These are phyloP conservation scores for Hypericum androsaemum DNA, from an alignment of 345 rosid genomes.

Conservation along the genomic window DNA sequence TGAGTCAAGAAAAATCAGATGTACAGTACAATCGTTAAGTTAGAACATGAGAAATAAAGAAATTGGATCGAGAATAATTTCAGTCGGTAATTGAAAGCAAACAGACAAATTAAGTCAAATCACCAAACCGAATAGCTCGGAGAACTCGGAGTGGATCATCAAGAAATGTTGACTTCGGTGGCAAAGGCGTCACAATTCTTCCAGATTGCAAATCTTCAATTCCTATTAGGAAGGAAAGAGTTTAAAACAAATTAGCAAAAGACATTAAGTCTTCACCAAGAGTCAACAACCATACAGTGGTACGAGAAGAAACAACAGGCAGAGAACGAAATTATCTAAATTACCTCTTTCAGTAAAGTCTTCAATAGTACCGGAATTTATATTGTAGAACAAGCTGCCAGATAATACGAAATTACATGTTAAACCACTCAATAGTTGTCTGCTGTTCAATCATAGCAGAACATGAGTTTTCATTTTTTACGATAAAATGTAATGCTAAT, in stretches of 20 bases:
- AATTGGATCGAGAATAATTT: background rate
- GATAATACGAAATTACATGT: constrained; percentile 15
- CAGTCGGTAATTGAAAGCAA: background rate
- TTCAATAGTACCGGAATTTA: constrained; percentile 62
- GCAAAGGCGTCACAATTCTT: constrained; percentile 77
- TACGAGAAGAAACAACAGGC: constrained; percentile 8
- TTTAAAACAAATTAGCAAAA: background rate
- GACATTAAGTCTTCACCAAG: background rate
- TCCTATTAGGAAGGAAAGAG: constrained; percentile 33
- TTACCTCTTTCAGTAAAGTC: constrained; percentile 87
- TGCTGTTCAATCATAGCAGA: no score
- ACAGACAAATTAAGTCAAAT: constrained; percentile 6
- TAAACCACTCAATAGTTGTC: background rate
- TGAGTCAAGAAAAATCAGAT: no score
- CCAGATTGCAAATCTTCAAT: constrained; percentile 72
- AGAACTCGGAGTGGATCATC: constrained; percentile 96
- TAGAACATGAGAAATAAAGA: background rate
- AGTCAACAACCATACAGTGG: background rate
- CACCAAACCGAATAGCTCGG: constrained; percentile 97
- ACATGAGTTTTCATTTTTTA: no score
- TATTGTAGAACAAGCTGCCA: constrained; percentile 81
- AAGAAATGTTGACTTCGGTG: constrained; percentile 77
- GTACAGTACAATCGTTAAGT: no score
- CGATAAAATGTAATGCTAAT: background rate
- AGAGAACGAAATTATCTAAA: constrained; percentile 5